phyloP scores from a whole-genome alignment of 2,329 filamentous ascomycete species.

The Aphanocladium album region DNA sequence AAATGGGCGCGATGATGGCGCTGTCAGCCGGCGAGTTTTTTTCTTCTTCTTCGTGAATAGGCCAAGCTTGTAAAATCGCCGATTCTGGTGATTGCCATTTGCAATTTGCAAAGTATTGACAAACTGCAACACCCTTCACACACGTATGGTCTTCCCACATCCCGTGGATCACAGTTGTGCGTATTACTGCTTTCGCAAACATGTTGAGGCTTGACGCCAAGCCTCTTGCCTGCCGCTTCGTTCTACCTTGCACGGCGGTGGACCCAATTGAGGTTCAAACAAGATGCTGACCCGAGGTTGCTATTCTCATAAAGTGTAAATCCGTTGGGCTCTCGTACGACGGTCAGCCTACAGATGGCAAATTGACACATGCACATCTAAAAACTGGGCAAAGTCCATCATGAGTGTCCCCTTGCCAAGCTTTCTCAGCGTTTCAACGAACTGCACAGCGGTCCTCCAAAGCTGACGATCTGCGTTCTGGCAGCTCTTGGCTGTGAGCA shows the following conservation, averaged over 20 bases:
- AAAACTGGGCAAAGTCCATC: neutral
- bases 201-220: neutral
- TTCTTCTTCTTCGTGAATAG: neutral
- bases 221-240: neutral
- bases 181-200: neutral
- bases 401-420: neutral
- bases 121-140: neutral
- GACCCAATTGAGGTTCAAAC: neutral
- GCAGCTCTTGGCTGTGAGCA: neutral
- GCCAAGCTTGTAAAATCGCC: conserved; percentile 1
- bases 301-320: neutral
- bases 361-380: neutral
- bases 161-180: neutral
- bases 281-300: conserved; percentile 8
- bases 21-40: neutral
- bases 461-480: neutral
- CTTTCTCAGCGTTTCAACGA: neutral
- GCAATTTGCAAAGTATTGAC: neutral
- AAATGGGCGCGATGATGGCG: neutral
- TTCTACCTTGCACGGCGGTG: neutral
- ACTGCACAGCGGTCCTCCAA: neutral
- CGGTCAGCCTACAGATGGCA: neutral
- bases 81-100: neutral
- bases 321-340: neutral
- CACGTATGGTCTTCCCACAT: neutral